Conservation (phyloP, 768 basidiomycete genomes). For the Jaapia argillacea region DNA sequence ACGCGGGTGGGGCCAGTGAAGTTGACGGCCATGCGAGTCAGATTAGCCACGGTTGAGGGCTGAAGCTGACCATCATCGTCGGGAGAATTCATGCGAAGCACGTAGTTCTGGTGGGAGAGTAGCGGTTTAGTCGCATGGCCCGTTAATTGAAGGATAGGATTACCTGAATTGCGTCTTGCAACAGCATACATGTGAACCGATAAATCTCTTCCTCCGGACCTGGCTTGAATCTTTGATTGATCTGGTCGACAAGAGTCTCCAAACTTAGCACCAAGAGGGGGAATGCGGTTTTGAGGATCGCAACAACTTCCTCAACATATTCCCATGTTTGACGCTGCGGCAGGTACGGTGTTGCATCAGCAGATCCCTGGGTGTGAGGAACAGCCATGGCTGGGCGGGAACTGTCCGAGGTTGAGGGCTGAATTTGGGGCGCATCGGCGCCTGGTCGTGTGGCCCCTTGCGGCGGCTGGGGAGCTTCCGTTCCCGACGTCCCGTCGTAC, state of each 20-base stretch:
- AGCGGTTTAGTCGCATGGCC: not conserved
- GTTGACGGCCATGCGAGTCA: conserved; percentile 52
- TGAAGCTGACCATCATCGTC: conserved; percentile 63
- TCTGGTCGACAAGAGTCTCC: conserved; percentile 96
- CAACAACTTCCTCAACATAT: conserved; percentile 86
- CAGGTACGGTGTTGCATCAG: not conserved
- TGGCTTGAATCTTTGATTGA: conserved; percentile 81
- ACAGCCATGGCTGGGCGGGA: not conserved
- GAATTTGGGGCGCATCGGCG: not conserved
- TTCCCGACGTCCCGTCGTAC: not conserved
- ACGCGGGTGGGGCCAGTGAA: conserved; percentile 51
- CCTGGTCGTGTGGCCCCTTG: not conserved
- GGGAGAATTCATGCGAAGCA: conserved; percentile 48
- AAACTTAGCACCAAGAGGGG: conserved; percentile 90
- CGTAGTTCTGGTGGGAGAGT: conserved; percentile 56
- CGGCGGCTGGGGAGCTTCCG: not conserved
- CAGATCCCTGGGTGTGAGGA: not conserved
- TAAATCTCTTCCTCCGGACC: conserved; percentile 91
- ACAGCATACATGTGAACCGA: conserved; percentile 76
- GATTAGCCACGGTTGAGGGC: conserved; percentile 41
- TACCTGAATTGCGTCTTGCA: conserved; percentile 84
- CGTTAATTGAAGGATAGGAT: not conserved
- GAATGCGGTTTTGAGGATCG: conserved; percentile 91
- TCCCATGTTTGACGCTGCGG: conserved; percentile 66
- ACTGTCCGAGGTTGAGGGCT: not conserved